Conservation (phyloP, 228 moss, liverwort and hornwort genomes). For the Sphagnum magellanicum region DNA sequence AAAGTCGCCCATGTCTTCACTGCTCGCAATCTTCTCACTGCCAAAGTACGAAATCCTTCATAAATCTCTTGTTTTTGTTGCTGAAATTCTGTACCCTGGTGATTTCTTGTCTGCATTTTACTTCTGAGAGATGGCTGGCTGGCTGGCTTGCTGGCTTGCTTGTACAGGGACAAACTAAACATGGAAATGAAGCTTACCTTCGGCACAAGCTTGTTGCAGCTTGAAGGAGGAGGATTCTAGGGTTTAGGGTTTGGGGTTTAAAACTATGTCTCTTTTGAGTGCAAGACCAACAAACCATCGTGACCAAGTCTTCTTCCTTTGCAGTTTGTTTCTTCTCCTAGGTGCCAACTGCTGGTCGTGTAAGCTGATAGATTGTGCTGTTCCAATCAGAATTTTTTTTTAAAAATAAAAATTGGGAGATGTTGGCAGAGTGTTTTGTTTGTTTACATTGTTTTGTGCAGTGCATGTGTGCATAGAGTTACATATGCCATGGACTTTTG, state of each 20-base stretch:
- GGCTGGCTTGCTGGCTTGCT: no score
- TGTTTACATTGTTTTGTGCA: no score
- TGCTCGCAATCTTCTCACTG: slow-evolving; percentile 59
- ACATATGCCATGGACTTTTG: no score
- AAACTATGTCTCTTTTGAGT: background rate
- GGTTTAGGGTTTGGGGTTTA: background rate
- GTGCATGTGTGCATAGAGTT: no score
- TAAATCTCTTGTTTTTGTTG: background rate
- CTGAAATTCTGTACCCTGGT: background rate
- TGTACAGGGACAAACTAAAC: background rate
- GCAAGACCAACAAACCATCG: no score
- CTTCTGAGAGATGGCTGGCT: background rate
- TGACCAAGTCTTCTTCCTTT: no score
- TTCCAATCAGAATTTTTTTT: no score
- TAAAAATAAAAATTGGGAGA: no score
- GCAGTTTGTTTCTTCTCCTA: no score
- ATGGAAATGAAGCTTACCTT: background rate
- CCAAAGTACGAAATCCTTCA: slow-evolving; percentile 28
- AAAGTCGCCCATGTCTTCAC: slow-evolving; percentile 43
- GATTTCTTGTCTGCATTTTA: background rate
- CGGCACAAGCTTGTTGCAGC: background rate
- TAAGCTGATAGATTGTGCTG: no score
- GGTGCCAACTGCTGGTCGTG: no score
- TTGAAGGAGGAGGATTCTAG: background rate
- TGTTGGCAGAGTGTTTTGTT: no score